Evolutionary conservation across 2,329 filamentous ascomycete species (phyloP), one percentile per base, ranked within the genome.

Genomic region (Madurella fahalii): DNA sequence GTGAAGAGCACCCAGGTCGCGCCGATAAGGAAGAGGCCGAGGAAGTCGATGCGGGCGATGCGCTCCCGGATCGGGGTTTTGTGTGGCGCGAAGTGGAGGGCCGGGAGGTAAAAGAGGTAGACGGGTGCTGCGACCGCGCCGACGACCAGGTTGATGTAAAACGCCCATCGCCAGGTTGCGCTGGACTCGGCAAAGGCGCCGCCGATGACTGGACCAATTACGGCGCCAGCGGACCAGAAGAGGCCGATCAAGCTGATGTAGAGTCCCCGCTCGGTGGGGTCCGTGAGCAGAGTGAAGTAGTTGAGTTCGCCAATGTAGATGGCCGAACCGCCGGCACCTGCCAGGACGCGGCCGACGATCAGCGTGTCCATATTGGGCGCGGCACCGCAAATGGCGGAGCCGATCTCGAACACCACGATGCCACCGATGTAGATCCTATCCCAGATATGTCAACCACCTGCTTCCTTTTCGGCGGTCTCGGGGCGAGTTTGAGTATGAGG

Each of bases 131-230:
- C 69, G 5, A 71, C 58, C 3, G 64, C 77, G 1, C 69, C 73
- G 44, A 81, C 67, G 40, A 68, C 58, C 3, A 80, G 67, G 53
- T 80, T 80, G 65, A 81, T 76, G 63, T 81, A 81, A 57, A 78
- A 78, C 0, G 68, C 69, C 67, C 65, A 70, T 9, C 71, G 56
- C 70, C 70, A 73, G 2, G 64, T 67, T 0, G 65, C 72, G 2
- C 49, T 43, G n/a, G 60, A 66, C 5, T 64, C 65, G 5, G 67
- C 56, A 37, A 74, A 72, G 9, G 63, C 64, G 13, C 67, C 67
- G 17, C 71, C 68, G 49, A 72, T 59, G 25, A 70, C 56, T 8
- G 74, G 74, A 0, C 74, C 74, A 2, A 76, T 54, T 12, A 73
- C 65, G 2, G 67, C 63, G 5, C 73, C 74, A 17, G 70, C 12